A percentile compares a stretch with the other conserved stretches of the same genome.
Conservation (phyloP, 2,329 filamentous ascomycete species). For the Sarocladiaceae sp. region DNA sequence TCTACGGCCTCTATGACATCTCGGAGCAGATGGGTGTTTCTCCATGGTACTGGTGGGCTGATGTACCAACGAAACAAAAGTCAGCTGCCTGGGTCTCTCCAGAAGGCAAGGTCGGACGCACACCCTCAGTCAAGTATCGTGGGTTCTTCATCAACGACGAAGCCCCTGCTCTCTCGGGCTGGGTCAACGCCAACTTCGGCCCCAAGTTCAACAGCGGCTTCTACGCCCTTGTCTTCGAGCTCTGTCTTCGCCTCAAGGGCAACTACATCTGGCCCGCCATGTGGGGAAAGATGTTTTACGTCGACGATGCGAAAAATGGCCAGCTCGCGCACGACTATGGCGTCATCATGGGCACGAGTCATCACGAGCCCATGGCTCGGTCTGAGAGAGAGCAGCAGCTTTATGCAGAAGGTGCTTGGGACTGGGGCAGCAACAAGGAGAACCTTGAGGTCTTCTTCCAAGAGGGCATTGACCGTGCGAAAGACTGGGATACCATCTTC, state of each 20-base stretch:
- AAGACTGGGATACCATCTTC: slow-evolving; percentile 50
- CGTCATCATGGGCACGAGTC: slow-evolving; percentile 57
- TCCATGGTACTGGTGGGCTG: slow-evolving; percentile 33
- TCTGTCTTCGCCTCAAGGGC: slow-evolving; percentile 62
- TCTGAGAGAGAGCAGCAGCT: slow-evolving; percentile 40
- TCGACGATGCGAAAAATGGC: slow-evolving; percentile 65
- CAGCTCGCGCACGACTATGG: slow-evolving; percentile 61
- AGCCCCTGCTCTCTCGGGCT: slow-evolving; percentile 62
- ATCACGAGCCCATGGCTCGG: slow-evolving; percentile 59
- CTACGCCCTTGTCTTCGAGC: slow-evolving; percentile 64
- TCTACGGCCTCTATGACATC: slow-evolving; percentile 67
- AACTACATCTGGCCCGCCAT: slow-evolving; percentile 72
- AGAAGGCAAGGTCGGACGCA: slow-evolving; percentile 49
- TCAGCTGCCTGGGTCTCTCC: slow-evolving; percentile 51
- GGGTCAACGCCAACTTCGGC: slow-evolving; percentile 43
- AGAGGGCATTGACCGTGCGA: slow-evolving; percentile 47
- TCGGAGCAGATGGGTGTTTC: slow-evolving; percentile 60
- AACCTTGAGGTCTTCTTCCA: slow-evolving; percentile 52
- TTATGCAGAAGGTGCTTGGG: slow-evolving; percentile 43
- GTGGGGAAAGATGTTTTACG: slow-evolving; percentile 65
- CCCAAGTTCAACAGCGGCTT: slow-evolving; percentile 49
- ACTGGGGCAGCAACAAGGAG: slow-evolving; percentile 48
- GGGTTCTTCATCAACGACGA: slow-evolving; percentile 71
- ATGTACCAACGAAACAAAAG: slow-evolving; percentile 50
- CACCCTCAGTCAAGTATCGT: slow-evolving; percentile 63